Evolutionary conservation across 768 basidiomycete species (phyloP).

Genomic region (Calocera cornea): DNA sequence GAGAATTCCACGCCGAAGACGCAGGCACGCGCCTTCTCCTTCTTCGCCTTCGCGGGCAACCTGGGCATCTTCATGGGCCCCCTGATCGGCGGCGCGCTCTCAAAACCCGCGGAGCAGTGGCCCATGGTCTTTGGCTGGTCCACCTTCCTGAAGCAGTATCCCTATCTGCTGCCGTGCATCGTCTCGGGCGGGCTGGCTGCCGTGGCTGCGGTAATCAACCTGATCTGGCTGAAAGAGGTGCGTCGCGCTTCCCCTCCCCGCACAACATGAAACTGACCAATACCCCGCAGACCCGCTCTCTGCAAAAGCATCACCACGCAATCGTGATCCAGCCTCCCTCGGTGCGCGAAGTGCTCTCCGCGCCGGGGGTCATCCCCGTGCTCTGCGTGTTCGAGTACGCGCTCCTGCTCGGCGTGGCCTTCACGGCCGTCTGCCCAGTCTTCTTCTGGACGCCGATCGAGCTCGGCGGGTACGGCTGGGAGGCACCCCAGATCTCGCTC

Average conservation of each 20-base stretch:
- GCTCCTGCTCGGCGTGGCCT: not conserved
- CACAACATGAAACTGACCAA: not conserved
- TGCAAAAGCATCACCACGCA: not conserved
- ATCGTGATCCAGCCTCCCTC: slow-evolving; percentile 1
- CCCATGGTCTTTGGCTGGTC: slow-evolving; percentile 4
- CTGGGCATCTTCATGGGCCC: slow-evolving; percentile 7
- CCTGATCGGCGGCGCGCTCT: slow-evolving; percentile 9
- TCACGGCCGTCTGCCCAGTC: slow-evolving; percentile 20
- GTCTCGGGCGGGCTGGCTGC: slow-evolving; percentile 9
- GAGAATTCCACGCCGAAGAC: slow-evolving; percentile 3
- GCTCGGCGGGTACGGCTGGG: slow-evolving; percentile 29
- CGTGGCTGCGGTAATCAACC: slow-evolving; percentile 8
- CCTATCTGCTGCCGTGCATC: slow-evolving; percentile 13
- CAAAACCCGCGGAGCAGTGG: slow-evolving; percentile 9
- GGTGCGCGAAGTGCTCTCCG: not conserved
- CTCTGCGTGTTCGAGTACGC: slow-evolving; percentile 9
- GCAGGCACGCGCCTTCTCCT: slow-evolving; percentile 7
- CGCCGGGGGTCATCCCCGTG: slow-evolving; percentile 4
- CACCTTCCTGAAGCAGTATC: slow-evolving; percentile 10
- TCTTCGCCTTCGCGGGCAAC: slow-evolving; percentile 7
- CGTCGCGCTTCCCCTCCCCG: not conserved
- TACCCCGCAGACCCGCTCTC: not conserved
- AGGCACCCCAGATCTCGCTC: slow-evolving; percentile 28
- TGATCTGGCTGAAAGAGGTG: slow-evolving; percentile 15
- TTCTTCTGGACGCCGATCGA: slow-evolving; percentile 30